Percentiles rank a stretch among this genome's conserved stretches.
phyloP scores from a whole-genome alignment of 192 early-diverging fungal species.

The Coemansia sp. region DNA sequence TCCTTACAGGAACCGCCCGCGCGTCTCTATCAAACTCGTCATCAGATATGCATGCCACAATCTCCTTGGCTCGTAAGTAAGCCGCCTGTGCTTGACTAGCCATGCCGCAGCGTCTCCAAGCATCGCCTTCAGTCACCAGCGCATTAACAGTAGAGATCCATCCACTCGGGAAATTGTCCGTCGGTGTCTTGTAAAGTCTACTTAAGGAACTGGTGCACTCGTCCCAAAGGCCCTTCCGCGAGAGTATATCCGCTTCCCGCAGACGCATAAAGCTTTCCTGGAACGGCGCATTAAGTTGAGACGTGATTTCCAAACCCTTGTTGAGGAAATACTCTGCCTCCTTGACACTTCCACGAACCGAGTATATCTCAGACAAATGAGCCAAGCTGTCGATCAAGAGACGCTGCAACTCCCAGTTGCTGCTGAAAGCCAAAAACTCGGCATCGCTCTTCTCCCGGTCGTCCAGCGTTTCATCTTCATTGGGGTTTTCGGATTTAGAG shows the following conservation, averaged over 20 bases:
- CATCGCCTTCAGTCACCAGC: slow-evolving; percentile 39
- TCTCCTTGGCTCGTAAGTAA: slow-evolving; percentile 17
- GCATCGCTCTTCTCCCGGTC: slow-evolving; percentile 20
- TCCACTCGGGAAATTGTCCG: not conserved
- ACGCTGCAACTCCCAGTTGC: slow-evolving; percentile 51
- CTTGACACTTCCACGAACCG: slow-evolving; percentile 43
- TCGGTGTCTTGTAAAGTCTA: not conserved
- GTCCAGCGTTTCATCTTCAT: not conserved
- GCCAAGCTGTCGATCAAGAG: slow-evolving; percentile 34
- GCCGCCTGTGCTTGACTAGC: slow-evolving; percentile 8
- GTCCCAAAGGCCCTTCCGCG: slow-evolving; percentile 37
- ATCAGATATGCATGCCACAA: slow-evolving; percentile 8
- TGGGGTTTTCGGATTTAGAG: not conserved
- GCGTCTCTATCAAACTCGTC: not conserved
- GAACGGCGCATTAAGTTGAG: slow-evolving; percentile 21
- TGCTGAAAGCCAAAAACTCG: slow-evolving; percentile 28
- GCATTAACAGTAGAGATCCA: slow-evolving; percentile 7
- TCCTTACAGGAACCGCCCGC: not conserved
- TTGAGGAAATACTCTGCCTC: slow-evolving; percentile 48
- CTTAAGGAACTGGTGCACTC: slow-evolving; percentile 22
- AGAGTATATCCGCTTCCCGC: slow-evolving; percentile 27
- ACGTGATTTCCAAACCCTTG: slow-evolving; percentile 27
- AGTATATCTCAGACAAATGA: slow-evolving; percentile 35
- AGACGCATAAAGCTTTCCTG: slow-evolving; percentile 22
- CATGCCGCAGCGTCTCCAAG: slow-evolving; percentile 27